Conservation (phyloP, 495 filamentous ascomycete species). For the Schizothecium vesticola region DNA sequence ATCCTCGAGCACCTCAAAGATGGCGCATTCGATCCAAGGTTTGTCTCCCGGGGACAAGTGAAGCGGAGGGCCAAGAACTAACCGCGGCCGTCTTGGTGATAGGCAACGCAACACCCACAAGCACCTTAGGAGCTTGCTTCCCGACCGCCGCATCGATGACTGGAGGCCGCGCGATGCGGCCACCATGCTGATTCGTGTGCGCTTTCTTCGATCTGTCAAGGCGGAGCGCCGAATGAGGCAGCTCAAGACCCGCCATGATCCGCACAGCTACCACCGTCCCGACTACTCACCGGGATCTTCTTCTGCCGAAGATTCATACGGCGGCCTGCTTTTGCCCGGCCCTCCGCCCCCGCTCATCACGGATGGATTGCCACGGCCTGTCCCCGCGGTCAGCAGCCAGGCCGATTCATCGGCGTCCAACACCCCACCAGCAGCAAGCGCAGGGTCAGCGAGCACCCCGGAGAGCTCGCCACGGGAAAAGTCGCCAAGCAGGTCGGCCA, state of each 20-base stretch:
- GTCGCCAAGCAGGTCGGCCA: constrained; percentile 23
- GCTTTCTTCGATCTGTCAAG: constrained; percentile 27
- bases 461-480: constrained; percentile 21
- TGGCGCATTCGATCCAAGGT: constrained; percentile 31
- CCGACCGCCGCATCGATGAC: constrained; percentile 33
- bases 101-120: constrained; percentile 35
- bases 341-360: constrained; percentile 6
- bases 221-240: constrained; percentile 23
- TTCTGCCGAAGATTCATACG: neutral
- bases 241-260: constrained; percentile 8
- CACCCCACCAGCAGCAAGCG: constrained; percentile 17
- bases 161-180: constrained; percentile 29
- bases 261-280: constrained; percentile 7
- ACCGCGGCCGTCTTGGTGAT: neutral
- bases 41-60: neutral
- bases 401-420: constrained; percentile 20
- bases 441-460: constrained; percentile 15
- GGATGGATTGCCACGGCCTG: constrained; percentile 6
- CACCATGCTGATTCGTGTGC: constrained; percentile 28
- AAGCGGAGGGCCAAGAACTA: neutral
- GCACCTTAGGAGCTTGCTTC: constrained; percentile 27
- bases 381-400: constrained; percentile 11
- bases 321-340: neutral
- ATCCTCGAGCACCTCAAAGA: constrained; percentile 31
- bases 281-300: neutral